A percentile compares a stretch with the other conserved stretches of the same genome.
Conservation (phyloP, 2,329 filamentous ascomycete genomes). For the Epichloe sibirici region DNA sequence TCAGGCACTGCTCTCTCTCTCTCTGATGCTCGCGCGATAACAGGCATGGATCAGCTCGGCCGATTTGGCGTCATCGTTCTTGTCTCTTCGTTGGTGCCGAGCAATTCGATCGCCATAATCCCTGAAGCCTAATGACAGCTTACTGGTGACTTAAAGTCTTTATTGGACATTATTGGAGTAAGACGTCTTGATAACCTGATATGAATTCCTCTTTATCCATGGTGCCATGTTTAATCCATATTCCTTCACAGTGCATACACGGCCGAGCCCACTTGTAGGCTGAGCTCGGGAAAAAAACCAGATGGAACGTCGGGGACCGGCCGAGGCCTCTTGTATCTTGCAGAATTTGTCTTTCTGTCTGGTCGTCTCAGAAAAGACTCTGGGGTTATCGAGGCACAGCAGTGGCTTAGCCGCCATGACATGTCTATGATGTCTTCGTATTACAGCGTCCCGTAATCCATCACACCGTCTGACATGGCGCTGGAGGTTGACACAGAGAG, state of each 20-base stretch:
- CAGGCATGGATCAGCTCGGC: no score
- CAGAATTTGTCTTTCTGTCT: background rate
- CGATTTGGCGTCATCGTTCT: background rate
- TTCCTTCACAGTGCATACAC: no score
- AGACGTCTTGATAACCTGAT: no score
- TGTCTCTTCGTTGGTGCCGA: background rate
- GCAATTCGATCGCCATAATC: background rate
- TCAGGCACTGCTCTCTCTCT: background rate
- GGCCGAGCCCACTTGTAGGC: no score
- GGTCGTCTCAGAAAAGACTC: no score
- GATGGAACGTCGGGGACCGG: background rate
- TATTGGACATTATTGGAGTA: no score
- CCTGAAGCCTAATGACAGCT: background rate
- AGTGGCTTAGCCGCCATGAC: background rate
- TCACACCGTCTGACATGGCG: constrained; percentile 1
- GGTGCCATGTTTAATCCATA: no score
- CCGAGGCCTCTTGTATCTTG: background rate
- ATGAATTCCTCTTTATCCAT: no score
- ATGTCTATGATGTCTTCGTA: no score
- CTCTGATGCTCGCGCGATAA: no score
- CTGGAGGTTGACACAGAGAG: background rate
- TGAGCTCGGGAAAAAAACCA: background rate
- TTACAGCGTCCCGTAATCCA: background rate
- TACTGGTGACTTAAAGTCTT: background rate
- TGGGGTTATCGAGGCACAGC: background rate